Percentiles rank a stretch among this genome's conserved stretches.
Conservation (phyloP, 768 basidiomycete genomes). For the Crucibulum laeve region DNA sequence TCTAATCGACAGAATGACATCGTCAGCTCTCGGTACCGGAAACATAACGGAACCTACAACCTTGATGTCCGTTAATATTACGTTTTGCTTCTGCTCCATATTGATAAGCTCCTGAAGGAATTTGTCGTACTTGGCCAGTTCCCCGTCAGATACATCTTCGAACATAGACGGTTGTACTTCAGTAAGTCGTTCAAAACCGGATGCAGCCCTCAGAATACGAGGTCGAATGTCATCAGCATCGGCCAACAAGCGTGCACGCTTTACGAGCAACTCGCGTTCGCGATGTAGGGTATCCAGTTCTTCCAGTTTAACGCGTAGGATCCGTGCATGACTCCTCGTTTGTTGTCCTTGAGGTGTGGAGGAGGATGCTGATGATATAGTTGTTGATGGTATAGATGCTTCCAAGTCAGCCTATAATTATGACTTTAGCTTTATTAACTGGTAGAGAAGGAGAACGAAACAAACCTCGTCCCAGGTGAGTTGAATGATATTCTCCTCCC, state of each 20-base stretch:
- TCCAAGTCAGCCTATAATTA: slow-evolving; percentile 56
- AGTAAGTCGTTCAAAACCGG: slow-evolving; percentile 57
- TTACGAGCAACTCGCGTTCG: slow-evolving; percentile 56
- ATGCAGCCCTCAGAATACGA: slow-evolving; percentile 62
- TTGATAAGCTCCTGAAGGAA: slow-evolving; percentile 58
- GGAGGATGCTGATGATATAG: slow-evolving; percentile 25
- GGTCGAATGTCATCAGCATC: slow-evolving; percentile 71
- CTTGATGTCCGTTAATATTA: slow-evolving; percentile 63
- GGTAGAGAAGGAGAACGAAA: not conserved
- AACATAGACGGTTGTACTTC: slow-evolving; percentile 86
- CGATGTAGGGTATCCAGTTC: slow-evolving; percentile 69
- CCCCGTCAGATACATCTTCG: slow-evolving; percentile 75
- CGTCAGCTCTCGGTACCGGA: not conserved
- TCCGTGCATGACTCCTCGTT: slow-evolving; percentile 63
- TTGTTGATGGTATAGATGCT: slow-evolving; percentile 64
- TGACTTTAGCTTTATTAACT: not conserved
- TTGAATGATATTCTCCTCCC: slow-evolving; percentile 68
- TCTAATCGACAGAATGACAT: slow-evolving; percentile 21
- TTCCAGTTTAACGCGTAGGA: slow-evolving; percentile 71
- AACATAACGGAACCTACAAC: slow-evolving; percentile 32
- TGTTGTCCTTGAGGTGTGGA: slow-evolving; percentile 35
- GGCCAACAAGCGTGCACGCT: slow-evolving; percentile 57
- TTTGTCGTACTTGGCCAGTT: slow-evolving; percentile 77
- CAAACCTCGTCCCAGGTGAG: slow-evolving; percentile 57
- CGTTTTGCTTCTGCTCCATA: slow-evolving; percentile 56